phyloP scores from a whole-genome alignment of 2,329 filamentous ascomycete species.

The Dothistroma pini region DNA sequence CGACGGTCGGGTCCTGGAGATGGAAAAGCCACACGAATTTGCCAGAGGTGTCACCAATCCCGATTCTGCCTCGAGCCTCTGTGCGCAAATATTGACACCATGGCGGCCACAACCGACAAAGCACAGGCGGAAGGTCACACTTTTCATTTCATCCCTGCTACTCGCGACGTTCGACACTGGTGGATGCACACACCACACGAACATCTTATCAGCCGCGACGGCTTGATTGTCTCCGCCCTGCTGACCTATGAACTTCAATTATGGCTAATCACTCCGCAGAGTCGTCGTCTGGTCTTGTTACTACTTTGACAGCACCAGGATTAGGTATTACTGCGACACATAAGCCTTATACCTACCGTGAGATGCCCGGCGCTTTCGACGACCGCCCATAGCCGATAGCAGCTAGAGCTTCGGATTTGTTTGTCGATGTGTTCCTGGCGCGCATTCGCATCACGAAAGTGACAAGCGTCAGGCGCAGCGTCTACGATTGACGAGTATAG shows the following conservation, averaged over 20 bases:
- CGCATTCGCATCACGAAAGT: neutral
- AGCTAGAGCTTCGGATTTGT: no score
- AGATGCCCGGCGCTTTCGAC: no score
- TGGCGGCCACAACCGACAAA: neutral
- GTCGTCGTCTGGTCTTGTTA: neutral
- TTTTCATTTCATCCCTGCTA: neutral
- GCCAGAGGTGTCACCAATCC: constrained; percentile 1
- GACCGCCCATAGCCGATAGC: no score
- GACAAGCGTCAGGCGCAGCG: neutral
- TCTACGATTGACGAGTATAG: neutral
- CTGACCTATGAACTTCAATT: no score
- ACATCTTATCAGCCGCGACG: neutral
- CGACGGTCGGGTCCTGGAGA: neutral
- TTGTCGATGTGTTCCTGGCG: neutral
- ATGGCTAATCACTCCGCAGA: neutral
- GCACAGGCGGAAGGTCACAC: neutral
- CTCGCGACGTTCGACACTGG: neutral
- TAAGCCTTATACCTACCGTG: no score
- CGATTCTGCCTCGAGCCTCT: constrained; percentile 1
- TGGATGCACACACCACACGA: neutral
- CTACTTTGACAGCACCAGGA: neutral
- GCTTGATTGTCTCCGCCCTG: neutral
- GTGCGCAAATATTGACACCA: neutral
- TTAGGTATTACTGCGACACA: no score
- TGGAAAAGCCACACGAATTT: neutral